These are phyloP conservation scores for Cubamyces sp. DNA, from an alignment of 768 basidiomycete species.

Conservation along the genomic window DNA sequence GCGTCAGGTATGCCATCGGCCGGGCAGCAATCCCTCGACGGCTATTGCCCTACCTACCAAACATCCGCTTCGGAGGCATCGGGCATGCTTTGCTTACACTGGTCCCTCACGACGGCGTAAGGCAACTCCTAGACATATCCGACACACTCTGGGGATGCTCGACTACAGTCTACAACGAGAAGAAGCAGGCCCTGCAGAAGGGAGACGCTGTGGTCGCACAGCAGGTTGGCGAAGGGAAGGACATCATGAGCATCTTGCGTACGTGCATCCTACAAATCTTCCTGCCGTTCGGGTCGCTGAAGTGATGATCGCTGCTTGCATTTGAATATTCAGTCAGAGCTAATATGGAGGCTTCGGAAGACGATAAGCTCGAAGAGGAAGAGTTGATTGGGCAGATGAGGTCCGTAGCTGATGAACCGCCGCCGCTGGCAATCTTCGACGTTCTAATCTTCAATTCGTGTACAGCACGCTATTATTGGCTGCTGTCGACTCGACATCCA, in stretches of 20 bases:
- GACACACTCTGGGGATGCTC: slow-evolving; percentile 4
- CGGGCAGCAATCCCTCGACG: neutral
- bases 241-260: slow-evolving; percentile 56
- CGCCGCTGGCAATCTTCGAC: too few relatives aligned
- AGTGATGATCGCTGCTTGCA: too few relatives aligned
- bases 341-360: slow-evolving; percentile 20
- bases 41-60: slow-evolving; percentile 1
- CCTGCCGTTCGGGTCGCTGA: neutral
- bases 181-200: slow-evolving; percentile 34
- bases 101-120: slow-evolving; percentile 10
- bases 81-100: neutral
- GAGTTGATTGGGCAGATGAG: slow-evolving; percentile 29
- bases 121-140: neutral
- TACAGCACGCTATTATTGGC: slow-evolving; percentile 44
- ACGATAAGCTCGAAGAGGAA: slow-evolving; percentile 25
- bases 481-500: slow-evolving; percentile 50
- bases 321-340: slow-evolving; percentile 28
- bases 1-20: neutral
- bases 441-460: too few relatives aligned
- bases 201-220: slow-evolving; percentile 34
- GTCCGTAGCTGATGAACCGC: too few relatives aligned
- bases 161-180: slow-evolving; percentile 35
- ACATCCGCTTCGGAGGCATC: neutral
- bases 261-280: slow-evolving; percentile 22
- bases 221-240: slow-evolving; percentile 42